These are phyloP conservation scores for Inga oerstediana DNA, from an alignment of 306 rosid species.

Conservation along the genomic window DNA sequence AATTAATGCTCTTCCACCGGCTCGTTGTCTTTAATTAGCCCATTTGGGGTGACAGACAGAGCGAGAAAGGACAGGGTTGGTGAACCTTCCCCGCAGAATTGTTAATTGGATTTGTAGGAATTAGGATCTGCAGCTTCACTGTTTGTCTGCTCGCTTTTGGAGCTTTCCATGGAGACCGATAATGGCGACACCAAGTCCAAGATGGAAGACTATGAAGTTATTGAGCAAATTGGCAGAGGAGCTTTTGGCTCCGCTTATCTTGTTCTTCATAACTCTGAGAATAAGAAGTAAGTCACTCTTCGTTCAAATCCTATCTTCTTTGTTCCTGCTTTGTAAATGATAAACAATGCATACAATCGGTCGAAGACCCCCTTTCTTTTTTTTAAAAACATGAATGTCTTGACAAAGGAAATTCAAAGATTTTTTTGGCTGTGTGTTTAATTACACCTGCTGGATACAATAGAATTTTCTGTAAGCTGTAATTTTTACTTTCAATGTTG, in stretches of 20 bases:
- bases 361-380: slow-evolving; percentile 13
- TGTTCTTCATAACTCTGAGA: slow-evolving; percentile 81
- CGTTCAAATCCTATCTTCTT: slow-evolving; percentile 2
- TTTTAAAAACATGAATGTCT: slow-evolving; percentile 1
- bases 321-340: slow-evolving; percentile 15
- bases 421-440: slow-evolving; percentile 9
- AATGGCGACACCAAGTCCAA: slow-evolving; percentile 54
- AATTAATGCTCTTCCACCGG: slow-evolving; percentile 23
- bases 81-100: slow-evolving; percentile 21
- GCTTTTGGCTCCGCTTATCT: slow-evolving; percentile 91
- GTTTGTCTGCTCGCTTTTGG: slow-evolving; percentile 46
- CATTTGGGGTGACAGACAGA: slow-evolving; percentile 14
- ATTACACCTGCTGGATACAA: slow-evolving; percentile 7
- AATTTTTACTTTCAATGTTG: slow-evolving; percentile 3
- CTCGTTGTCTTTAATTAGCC: slow-evolving; percentile 17
- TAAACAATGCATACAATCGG: slow-evolving; percentile 17
- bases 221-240: slow-evolving; percentile 97
- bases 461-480: background rate
- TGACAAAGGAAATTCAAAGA: slow-evolving; percentile 15
- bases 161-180: slow-evolving; percentile 61
- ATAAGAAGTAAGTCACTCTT: slow-evolving; percentile 59
- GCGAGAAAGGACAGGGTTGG: slow-evolving; percentile 27
- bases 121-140: slow-evolving; percentile 46
- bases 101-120: slow-evolving; percentile 31
- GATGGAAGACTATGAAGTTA: slow-evolving; percentile 85